Evolutionary conservation across 306 rosid genomes (phyloP), one percentile per base, ranked within the genome.

Genomic region (Acmispon strigosus): DNA sequence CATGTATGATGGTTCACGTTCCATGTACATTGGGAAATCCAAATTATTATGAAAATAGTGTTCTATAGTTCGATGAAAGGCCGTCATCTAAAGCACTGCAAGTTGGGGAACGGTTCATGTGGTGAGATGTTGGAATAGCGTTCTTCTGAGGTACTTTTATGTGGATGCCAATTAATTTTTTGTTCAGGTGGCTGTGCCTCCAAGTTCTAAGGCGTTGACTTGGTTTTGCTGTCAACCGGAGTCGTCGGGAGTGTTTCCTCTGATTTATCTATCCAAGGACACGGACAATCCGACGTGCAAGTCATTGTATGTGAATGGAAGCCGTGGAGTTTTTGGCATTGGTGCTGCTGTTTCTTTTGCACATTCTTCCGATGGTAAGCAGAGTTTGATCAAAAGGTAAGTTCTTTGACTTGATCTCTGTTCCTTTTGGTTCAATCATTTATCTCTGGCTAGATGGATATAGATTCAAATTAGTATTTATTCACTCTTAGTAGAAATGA

Each of bases 171-270:
- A 55, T 80, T 37, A 27, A 1, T 51, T 73, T 7, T 43, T 41
- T 72, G 50, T 63, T 51, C 81, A 92, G 99, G 95, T 94, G 75
- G 87, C 82, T 13, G 89, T 91, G 72, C 96, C 97, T 66, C 97
- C 97, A 3, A 76, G 96, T 76, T 76, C 92, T 10, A 94, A 85
- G 80, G 95, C 97, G 10, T 83, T 94, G 80, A 37, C 75, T 34
- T 86, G 89, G 95, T 94, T 94, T 76, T 91, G 89, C 68, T 78
- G 82, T 67, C 99, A 94, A 73, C 97, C 86, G 6, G 87, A 83
- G 83, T 79, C 83, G 8, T 84, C 88, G 4, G 47, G 57, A 12
- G 95, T 87, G 34, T 91, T 76, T 77, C 99, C 99, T 55, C 78
- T 89, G 73, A 82, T 87, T 53, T 94, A 83, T 59, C 52, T 89